Evolutionary conservation across 371 early-diverging fungal species (phyloP).

Genomic region (Mortierella sp.): DNA sequence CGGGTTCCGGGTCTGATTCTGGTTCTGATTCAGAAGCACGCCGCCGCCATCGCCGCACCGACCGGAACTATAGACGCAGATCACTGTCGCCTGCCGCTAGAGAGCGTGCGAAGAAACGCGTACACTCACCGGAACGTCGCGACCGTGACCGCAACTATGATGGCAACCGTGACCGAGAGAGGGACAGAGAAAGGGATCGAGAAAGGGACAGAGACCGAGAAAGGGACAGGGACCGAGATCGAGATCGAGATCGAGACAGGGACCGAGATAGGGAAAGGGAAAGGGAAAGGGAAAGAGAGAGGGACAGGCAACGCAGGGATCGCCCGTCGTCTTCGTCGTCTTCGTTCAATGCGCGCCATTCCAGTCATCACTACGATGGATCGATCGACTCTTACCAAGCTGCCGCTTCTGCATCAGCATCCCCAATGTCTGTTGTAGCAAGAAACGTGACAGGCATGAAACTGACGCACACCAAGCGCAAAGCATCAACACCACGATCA

Average conservation of each 20-base stretch:
- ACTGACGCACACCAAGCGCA: constrained; percentile 21
- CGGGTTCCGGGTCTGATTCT: constrained; percentile 11
- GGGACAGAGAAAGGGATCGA: not conserved
- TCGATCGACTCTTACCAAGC: constrained; percentile 14
- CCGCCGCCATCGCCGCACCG: constrained; percentile 10
- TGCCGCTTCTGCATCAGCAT: constrained; percentile 36
- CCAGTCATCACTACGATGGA: constrained; percentile 16
- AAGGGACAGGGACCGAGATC: constrained; percentile 6
- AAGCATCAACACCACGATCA: constrained; percentile 30
- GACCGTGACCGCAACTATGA: constrained; percentile 11
- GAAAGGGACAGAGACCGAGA: constrained; percentile 8
- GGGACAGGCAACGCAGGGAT: constrained; percentile 13
- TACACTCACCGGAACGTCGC: constrained; percentile 23
- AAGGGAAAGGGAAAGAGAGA: constrained; percentile 7
- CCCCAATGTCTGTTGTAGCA: constrained; percentile 46
- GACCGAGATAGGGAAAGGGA: constrained; percentile 18
- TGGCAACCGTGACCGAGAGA: too few species aligned
- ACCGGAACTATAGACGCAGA: not conserved
- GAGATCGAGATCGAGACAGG: constrained; percentile 2
- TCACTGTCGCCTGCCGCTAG: constrained; percentile 9
- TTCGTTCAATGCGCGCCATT: constrained; percentile 6
- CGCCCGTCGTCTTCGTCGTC: constrained; percentile 20
- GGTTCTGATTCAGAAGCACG: constrained; percentile 28
- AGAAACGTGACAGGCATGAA: constrained; percentile 44
- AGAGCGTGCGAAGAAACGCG: constrained; percentile 26